These are phyloP conservation scores for Vachellia pachyceras DNA, from an alignment of 306 rosid species.

Conservation along the genomic window DNA sequence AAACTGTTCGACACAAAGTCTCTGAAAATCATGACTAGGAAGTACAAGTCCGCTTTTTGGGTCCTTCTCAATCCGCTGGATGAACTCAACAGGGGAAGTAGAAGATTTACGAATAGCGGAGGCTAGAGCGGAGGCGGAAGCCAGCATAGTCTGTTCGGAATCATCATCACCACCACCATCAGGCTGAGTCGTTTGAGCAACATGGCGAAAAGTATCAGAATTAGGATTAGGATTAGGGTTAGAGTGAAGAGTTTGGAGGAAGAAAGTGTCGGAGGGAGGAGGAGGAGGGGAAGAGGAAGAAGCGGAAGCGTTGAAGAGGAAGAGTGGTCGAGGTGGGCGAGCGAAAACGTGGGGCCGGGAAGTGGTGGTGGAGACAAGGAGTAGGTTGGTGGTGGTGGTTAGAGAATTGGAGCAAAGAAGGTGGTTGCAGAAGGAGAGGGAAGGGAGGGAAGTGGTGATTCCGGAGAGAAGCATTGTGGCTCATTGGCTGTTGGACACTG, in stretches of 20 bases:
- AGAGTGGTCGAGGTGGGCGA: conserved; percentile 8
- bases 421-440: conserved; percentile 27
- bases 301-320: conserved; percentile 28
- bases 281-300: not conserved
- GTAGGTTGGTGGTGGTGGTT: conserved; percentile 38
- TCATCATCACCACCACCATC: conserved; percentile 45
- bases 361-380: conserved; percentile 16
- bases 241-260: conserved; percentile 54
- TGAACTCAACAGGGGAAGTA: conserved; percentile 80
- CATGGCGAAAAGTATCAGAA: conserved; percentile 48
- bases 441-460: conserved; percentile 31
- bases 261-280: conserved; percentile 14
- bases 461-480: conserved; percentile 58
- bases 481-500: not conserved
- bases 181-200: conserved; percentile 33
- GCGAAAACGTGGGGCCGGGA: not conserved
- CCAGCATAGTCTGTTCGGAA: conserved; percentile 32
- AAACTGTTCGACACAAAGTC: conserved; percentile 75
- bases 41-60: conserved; percentile 56
- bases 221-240: conserved; percentile 40
- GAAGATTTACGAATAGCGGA: conserved; percentile 78
- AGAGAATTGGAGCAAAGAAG: conserved; percentile 21
- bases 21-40: conserved; percentile 80
- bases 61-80: conserved; percentile 61
- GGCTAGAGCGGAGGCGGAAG: conserved; percentile 84